These are phyloP conservation scores for Pestalotiopsis sp. DNA, from an alignment of 2,329 filamentous ascomycete species.

Conservation along the genomic window DNA sequence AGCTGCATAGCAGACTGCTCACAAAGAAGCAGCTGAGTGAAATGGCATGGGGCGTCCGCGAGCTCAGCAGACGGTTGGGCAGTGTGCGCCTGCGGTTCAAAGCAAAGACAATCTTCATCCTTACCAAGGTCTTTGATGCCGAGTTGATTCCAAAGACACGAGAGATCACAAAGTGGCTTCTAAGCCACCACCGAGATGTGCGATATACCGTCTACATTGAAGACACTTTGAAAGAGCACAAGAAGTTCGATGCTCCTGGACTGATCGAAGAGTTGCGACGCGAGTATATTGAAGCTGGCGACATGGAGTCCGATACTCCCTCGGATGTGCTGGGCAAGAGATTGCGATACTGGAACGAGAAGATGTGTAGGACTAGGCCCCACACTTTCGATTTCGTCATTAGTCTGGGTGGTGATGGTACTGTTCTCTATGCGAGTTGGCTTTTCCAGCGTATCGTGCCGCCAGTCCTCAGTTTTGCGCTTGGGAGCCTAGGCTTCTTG, in stretches of 20 bases:
- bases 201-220: constrained; percentile 84
- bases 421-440: constrained; percentile 94
- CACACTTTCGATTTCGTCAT: constrained; percentile 94
- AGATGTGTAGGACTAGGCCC: constrained; percentile 75
- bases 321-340: constrained; percentile 47
- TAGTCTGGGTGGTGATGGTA: constrained; percentile 93
- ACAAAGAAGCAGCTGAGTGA: constrained; percentile 95
- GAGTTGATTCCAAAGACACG: constrained; percentile 77
- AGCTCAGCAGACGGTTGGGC: constrained; percentile 83
- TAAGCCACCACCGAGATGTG: constrained; percentile 68
- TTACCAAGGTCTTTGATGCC: constrained; percentile 91
- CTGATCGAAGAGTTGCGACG: constrained; percentile 64
- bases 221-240: constrained; percentile 70
- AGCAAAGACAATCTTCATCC: constrained; percentile 80
- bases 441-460: constrained; percentile 95
- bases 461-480: constrained; percentile 86
- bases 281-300: constrained; percentile 41
- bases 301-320: constrained; percentile 36
- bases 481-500: constrained; percentile 91
- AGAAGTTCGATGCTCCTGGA: constrained; percentile 72
- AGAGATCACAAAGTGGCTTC: constrained; percentile 78
- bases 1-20: constrained; percentile 69
- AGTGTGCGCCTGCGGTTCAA: constrained; percentile 82
- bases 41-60: constrained; percentile 94
- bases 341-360: constrained; percentile 81